These are phyloP conservation scores for Paraglomus occultum DNA, from an alignment of 192 early-diverging fungal genomes.

Conservation along the genomic window DNA sequence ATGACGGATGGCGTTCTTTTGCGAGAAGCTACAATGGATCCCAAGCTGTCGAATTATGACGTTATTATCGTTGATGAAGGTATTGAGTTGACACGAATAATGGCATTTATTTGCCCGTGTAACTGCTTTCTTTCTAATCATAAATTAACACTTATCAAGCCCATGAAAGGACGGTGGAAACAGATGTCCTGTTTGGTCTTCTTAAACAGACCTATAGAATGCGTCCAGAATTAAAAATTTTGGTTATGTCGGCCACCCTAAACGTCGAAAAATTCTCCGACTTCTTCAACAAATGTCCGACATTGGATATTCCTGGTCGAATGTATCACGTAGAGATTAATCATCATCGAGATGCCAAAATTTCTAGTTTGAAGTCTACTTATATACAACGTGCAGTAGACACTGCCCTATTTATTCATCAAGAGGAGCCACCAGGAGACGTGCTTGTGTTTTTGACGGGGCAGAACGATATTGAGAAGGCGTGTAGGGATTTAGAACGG, in stretches of 20 bases:
- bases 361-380: conserved; percentile 63
- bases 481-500: conserved; percentile 57
- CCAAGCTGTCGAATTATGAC: conserved; percentile 82
- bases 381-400: conserved; percentile 75
- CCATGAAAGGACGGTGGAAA: conserved; percentile 91
- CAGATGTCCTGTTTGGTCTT: conserved; percentile 91
- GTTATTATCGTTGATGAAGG: conserved; percentile 91
- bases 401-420: conserved; percentile 74
- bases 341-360: conserved; percentile 50
- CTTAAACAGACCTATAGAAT: conserved; percentile 73
- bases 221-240: conserved; percentile 83
- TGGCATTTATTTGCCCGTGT: not conserved
- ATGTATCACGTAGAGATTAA: conserved; percentile 53
- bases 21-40: conserved; percentile 83
- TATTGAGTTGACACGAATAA: not conserved
- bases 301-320: conserved; percentile 75
- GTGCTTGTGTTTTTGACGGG: conserved; percentile 95
- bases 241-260: conserved; percentile 81
- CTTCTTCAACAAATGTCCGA: conserved; percentile 77
- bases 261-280: conserved; percentile 79
- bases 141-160: conserved; percentile 42
- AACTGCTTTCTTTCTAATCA: not conserved
- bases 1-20: conserved; percentile 97
- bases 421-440: conserved; percentile 81
- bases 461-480: conserved; percentile 91